Conservation (phyloP, 306 rosid genomes). For the Fragaria nilgerrensis region DNA sequence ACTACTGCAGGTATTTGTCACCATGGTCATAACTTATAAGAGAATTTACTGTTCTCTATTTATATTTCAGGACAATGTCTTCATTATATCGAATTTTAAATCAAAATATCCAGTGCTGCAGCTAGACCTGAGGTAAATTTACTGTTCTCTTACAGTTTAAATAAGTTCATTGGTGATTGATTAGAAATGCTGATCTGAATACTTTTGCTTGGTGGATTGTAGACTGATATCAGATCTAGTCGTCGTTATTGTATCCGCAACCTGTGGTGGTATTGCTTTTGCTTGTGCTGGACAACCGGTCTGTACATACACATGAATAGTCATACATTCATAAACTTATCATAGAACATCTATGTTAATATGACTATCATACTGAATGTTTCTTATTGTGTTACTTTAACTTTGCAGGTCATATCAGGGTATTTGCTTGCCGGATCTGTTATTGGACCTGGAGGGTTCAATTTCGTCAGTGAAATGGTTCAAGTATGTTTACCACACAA, state of each 20-base stretch:
- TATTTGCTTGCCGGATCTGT: constrained; percentile 55
- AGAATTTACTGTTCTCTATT: neutral
- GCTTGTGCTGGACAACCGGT: constrained; percentile 68
- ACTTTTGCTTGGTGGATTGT: constrained; percentile 17
- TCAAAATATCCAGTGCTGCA: constrained; percentile 62
- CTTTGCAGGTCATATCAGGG: constrained; percentile 49
- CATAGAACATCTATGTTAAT: neutral
- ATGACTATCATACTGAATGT: neutral
- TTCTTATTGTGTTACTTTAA: constrained; percentile 14
- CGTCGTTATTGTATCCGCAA: constrained; percentile 54
- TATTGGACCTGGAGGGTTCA: constrained; percentile 58
- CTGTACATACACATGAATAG: neutral
- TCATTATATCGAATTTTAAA: constrained; percentile 52
- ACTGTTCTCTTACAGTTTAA: neutral
- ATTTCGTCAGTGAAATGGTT: constrained; percentile 59
- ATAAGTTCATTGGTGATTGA: neutral
- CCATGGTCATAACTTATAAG: neutral
- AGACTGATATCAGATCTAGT: constrained; percentile 58
- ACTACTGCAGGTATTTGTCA: constrained; percentile 1
- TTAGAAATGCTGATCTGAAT: constrained; percentile 20
- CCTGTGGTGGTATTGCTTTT: constrained; percentile 62
- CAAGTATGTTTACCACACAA: constrained; percentile 36
- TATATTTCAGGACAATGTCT: constrained; percentile 44
- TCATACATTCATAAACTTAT: neutral
- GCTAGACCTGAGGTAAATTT: constrained; percentile 45